A percentile compares a stretch with the other conserved stretches of the same genome.
phyloP scores from a whole-genome alignment of 768 basidiomycete genomes.

The Rossbeevera mucosa region DNA sequence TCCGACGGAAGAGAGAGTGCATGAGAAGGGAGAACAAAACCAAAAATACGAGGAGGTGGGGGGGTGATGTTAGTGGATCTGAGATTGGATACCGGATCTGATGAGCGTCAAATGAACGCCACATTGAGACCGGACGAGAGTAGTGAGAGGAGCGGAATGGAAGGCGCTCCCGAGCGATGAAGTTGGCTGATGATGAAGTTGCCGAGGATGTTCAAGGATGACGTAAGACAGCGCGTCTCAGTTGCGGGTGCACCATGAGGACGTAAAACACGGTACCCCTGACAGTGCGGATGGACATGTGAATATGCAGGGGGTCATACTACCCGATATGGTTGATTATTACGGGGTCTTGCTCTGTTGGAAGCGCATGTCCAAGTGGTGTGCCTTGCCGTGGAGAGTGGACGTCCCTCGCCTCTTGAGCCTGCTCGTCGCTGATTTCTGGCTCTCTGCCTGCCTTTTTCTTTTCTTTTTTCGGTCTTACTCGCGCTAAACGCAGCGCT shows the following conservation, averaged over 20 bases:
- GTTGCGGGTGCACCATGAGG: constrained; percentile 18
- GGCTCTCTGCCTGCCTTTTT: background rate
- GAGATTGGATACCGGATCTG: constrained; percentile 14
- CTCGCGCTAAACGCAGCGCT: background rate
- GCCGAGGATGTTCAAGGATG: constrained; percentile 15
- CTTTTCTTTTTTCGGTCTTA: background rate
- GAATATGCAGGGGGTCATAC: constrained; percentile 22
- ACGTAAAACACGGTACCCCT: constrained; percentile 16
- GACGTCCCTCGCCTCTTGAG: constrained; percentile 15
- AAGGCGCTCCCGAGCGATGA: constrained; percentile 15
- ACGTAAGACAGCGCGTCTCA: constrained; percentile 10
- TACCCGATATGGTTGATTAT: background rate
- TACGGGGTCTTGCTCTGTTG: constrained; percentile 16
- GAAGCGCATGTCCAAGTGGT: constrained; percentile 4
- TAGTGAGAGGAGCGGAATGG: background rate
- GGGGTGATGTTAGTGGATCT: too few species aligned
- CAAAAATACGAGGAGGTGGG: constrained; percentile 10
- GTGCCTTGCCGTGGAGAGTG: constrained; percentile 12
- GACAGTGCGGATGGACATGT: constrained; percentile 19
- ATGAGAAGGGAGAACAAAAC: constrained; percentile 8
- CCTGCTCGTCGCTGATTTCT: constrained; percentile 5
- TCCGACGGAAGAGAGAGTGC: constrained; percentile 7
- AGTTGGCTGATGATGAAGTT: background rate
- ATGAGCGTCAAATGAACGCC: constrained; percentile 4
- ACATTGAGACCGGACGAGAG: background rate